phyloP scores from a whole-genome alignment of 2,329 filamentous ascomycete genomes.

The Fusarium sarcochroum region DNA sequence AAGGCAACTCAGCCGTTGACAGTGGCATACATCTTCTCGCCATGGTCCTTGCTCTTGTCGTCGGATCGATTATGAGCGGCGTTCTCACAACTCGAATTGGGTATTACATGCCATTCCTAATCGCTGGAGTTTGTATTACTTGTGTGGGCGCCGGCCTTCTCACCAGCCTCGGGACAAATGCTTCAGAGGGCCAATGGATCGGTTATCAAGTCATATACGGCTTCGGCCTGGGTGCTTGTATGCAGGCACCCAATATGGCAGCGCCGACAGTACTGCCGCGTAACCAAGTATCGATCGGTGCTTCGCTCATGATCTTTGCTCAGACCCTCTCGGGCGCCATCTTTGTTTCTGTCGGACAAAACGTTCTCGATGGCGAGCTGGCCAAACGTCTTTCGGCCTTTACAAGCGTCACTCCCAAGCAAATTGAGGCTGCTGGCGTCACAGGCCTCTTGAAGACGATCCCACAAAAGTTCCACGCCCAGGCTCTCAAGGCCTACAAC shows the following conservation, averaged over 20 bases:
- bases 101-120: constrained; percentile 60
- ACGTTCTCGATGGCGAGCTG: constrained; percentile 65
- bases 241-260: constrained; percentile 62
- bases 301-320: constrained; percentile 62
- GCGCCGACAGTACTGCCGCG: constrained; percentile 60
- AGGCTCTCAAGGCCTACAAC: constrained; percentile 65
- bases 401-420: constrained; percentile 10
- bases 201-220: constrained; percentile 58
- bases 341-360: constrained; percentile 66
- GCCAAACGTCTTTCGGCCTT: constrained; percentile 17
- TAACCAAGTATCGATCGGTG: constrained; percentile 62
- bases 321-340: constrained; percentile 61
- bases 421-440: constrained; percentile 26
- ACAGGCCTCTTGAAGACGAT: constrained; percentile 15
- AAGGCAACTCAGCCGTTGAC: constrained; percentile 51
- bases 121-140: constrained; percentile 52
- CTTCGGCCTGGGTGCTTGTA: constrained; percentile 58
- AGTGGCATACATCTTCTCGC: constrained; percentile 51
- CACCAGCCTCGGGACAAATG: constrained; percentile 52
- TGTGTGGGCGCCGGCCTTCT: constrained; percentile 58
- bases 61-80: constrained; percentile 49
- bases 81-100: constrained; percentile 51
- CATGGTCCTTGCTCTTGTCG: constrained; percentile 49
- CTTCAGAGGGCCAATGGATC: constrained; percentile 45
- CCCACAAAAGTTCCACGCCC: constrained; percentile 9